phyloP scores from a whole-genome alignment of 805 yeast species.

The Saccharomycopsis sp. region DNA sequence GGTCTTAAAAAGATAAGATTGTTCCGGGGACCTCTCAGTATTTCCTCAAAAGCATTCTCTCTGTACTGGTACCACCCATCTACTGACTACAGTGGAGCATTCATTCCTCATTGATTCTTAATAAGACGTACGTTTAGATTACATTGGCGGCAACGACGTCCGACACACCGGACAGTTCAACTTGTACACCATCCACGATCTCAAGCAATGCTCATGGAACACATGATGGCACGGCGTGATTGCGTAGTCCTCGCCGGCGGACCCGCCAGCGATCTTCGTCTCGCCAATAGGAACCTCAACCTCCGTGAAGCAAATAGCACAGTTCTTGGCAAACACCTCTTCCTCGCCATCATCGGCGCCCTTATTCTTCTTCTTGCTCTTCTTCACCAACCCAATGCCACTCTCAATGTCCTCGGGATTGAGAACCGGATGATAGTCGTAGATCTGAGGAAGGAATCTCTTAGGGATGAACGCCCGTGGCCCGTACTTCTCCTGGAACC shows the following conservation, averaged over 20 bases:
- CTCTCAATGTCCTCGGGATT: slow-evolving; percentile 51
- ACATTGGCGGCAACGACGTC: slow-evolving; percentile 73
- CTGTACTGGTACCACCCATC: no score
- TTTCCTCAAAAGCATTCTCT: no score
- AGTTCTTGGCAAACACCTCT: slow-evolving; percentile 47
- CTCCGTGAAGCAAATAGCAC: slow-evolving; percentile 85
- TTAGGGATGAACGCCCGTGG: slow-evolving; percentile 79
- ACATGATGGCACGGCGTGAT: slow-evolving; percentile 88
- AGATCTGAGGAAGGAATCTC: slow-evolving; percentile 66
- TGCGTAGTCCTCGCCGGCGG: slow-evolving; percentile 41
- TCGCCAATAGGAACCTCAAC: slow-evolving; percentile 47
- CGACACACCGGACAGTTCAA: slow-evolving; percentile 93
- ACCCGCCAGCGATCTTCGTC: slow-evolving; percentile 18
- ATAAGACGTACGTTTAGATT: slow-evolving; percentile 22
- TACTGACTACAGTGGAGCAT: no score
- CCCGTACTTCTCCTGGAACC: slow-evolving; percentile 60
- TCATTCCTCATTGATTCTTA: no score
- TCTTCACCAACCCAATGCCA: slow-evolving; percentile 45
- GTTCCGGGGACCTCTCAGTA: no score
- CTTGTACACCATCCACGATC: slow-evolving; percentile 88
- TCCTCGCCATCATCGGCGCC: slow-evolving; percentile 21
- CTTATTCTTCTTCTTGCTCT: slow-evolving; percentile 27
- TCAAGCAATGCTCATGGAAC: slow-evolving; percentile 83
- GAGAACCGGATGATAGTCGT: slow-evolving; percentile 70
- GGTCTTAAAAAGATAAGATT: no score